Percentiles rank a stretch among this genome's conserved stretches.
Evolutionary conservation across 2,329 filamentous ascomycete genomes (phyloP).

Genomic region (Rhinocladiella similis): DNA sequence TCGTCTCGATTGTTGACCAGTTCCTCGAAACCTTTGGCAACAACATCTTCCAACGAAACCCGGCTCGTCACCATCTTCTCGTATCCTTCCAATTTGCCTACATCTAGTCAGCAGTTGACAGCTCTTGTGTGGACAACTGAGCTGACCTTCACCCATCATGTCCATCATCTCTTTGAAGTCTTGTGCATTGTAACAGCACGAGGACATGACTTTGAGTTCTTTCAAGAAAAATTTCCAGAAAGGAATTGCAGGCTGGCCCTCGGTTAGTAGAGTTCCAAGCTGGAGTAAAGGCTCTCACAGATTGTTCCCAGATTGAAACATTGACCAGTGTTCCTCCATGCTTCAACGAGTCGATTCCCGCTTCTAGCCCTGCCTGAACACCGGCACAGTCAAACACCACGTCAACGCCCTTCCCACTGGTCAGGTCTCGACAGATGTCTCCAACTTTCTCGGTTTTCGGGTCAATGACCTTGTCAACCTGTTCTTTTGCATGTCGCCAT

Average conservation of each 20-base stretch:
- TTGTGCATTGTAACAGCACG: conserved; percentile 34
- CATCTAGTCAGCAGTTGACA: background rate
- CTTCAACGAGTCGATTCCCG: conserved; percentile 34
- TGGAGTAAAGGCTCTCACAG: conserved; percentile 27
- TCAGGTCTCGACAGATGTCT: conserved; percentile 31
- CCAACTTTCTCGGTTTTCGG: conserved; percentile 29
- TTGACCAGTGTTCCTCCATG: conserved; percentile 36
- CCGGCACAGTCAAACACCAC: conserved; percentile 39
- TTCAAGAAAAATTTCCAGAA: conserved; percentile 15
- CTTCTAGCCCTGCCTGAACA: conserved; percentile 33
- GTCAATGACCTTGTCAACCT: conserved; percentile 16
- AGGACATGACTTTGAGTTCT: conserved; percentile 29
- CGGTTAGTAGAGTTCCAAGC: background rate
- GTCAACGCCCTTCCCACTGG: conserved; percentile 34
- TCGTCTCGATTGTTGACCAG: conserved; percentile 60
- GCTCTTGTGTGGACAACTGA: background rate
- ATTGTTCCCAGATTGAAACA: conserved; percentile 36
- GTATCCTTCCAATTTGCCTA: conserved; percentile 35
- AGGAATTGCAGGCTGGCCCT: conserved; percentile 1
- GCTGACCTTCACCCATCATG: conserved; percentile 34
- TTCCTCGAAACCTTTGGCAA: conserved; percentile 57
- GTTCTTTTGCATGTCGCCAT: conserved; percentile 8
- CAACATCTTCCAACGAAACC: conserved; percentile 55
- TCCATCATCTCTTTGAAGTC: conserved; percentile 37
- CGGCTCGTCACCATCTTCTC: conserved; percentile 60